These are phyloP conservation scores for Umbilicaria muhlenbergii DNA, from an alignment of 495 filamentous ascomycete genomes.

Conservation along the genomic window DNA sequence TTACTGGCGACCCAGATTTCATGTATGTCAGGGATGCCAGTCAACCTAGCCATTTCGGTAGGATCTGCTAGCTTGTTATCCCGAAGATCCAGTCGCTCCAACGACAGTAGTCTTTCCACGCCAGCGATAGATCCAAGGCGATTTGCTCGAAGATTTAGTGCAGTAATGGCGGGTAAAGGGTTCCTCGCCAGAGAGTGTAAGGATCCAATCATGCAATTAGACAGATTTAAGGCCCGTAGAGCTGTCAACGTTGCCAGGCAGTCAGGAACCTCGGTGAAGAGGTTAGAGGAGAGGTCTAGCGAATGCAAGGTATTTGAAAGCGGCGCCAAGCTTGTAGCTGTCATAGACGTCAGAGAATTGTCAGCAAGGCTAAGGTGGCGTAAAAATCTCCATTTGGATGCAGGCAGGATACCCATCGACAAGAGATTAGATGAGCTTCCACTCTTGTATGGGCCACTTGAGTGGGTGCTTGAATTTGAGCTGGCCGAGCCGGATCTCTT, in stretches of 20 bases:
- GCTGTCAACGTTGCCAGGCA: constrained; percentile 66
- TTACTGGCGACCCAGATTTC: constrained; percentile 87
- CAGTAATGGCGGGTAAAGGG: constrained; percentile 84
- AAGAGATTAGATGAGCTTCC: constrained; percentile 63
- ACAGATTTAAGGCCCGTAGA: constrained; percentile 77
- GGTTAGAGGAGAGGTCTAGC: constrained; percentile 79
- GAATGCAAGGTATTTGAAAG: constrained; percentile 77
- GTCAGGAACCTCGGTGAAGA: constrained; percentile 83
- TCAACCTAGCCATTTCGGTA: constrained; percentile 76
- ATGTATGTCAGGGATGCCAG: constrained; percentile 74
- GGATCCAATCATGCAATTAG: constrained; percentile 94
- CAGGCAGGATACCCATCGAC: constrained; percentile 45
- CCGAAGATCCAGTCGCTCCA: constrained; percentile 80
- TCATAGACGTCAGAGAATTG: constrained; percentile 70
- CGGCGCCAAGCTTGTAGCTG: constrained; percentile 56
- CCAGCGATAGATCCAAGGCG: constrained; percentile 78
- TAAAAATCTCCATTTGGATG: constrained; percentile 88
- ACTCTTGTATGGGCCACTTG: constrained; percentile 44
- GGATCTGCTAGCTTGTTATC: constrained; percentile 88
- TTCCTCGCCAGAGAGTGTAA: constrained; percentile 74
- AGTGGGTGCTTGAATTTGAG: constrained; percentile 70
- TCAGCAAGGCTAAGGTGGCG: constrained; percentile 83
- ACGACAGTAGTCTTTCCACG: constrained; percentile 71
- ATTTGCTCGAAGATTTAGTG: constrained; percentile 82
- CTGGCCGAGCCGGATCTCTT: constrained; percentile 80